Conservation (phyloP, 2,329 filamentous ascomycete genomes). For the Phyllosticta citriasiana region DNA sequence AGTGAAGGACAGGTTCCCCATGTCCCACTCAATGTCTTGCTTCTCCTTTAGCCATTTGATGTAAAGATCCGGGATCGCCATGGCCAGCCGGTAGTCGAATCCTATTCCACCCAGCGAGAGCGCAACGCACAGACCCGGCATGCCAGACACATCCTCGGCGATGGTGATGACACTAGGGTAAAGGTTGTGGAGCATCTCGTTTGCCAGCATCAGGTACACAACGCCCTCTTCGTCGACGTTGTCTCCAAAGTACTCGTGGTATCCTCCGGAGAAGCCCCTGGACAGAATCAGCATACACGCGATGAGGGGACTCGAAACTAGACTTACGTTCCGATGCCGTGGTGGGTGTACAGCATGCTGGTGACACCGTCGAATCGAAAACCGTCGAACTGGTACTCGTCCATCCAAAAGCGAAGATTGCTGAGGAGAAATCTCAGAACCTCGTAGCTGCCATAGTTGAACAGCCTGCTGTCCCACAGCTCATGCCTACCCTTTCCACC, state of each 20-base stretch:
- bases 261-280: constrained; percentile 91
- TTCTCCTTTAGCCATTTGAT: constrained; percentile 97
- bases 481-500: constrained; percentile 80
- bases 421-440: constrained; percentile 92
- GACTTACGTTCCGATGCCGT: constrained; percentile 89
- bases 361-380: constrained; percentile 98
- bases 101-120: constrained; percentile 82
- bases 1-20: constrained; percentile 74
- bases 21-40: constrained; percentile 83
- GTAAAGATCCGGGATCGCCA: constrained; percentile 98
- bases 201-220: constrained; percentile 91
- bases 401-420: constrained; percentile 98
- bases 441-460: constrained; percentile 94
- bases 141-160: constrained; percentile 94
- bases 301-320: background rate
- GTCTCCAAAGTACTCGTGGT: constrained; percentile 93
- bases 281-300: constrained; percentile 18
- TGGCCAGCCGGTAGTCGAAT: constrained; percentile 93
- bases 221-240: constrained; percentile 87
- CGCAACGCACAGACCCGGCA: constrained; percentile 90
- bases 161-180: constrained; percentile 86
- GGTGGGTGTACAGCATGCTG: constrained; percentile 93
- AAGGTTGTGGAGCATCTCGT: constrained; percentile 85
- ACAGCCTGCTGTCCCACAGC: constrained; percentile 89
- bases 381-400: constrained; percentile 91